A percentile compares a stretch with the other conserved stretches of the same genome.
Conservation (phyloP, 2,329 filamentous ascomycete genomes). For the Xylaria multiplex region DNA sequence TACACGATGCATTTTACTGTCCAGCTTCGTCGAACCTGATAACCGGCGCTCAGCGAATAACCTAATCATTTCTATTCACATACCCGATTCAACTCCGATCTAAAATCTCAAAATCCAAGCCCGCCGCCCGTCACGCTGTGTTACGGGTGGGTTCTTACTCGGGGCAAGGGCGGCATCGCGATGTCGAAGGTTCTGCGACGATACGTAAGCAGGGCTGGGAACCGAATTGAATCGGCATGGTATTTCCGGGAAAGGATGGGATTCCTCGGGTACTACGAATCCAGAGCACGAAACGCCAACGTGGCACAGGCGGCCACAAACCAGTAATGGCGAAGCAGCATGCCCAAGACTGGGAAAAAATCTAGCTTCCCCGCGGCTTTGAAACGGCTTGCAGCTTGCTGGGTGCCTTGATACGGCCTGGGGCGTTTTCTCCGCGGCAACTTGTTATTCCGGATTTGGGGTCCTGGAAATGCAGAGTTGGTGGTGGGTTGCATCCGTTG, state of each 20-base stretch:
- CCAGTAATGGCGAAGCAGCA: neutral
- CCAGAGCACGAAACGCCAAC: neutral
- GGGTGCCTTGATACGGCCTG: neutral
- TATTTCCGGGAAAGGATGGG: neutral
- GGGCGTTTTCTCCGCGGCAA: constrained; percentile 16
- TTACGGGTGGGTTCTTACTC: neutral
- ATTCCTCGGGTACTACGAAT: neutral
- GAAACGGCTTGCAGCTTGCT: constrained; percentile 9
- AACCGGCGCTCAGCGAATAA: neutral
- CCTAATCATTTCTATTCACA: neutral
- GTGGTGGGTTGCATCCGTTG: neutral
- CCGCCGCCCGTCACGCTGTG: neutral
- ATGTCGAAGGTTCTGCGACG: neutral
- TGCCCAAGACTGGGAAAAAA: neutral
- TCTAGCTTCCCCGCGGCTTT: constrained; percentile 12
- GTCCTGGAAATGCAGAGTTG: neutral
- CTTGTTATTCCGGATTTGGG: neutral
- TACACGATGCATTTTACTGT: neutral
- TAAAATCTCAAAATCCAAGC: neutral
- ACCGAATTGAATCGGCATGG: no score
- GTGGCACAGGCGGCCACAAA: neutral
- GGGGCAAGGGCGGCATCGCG: neutral
- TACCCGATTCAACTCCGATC: neutral
- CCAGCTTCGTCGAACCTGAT: neutral
- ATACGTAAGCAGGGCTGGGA: neutral